Base-by-base conservation (phyloP, 1,139 yeast species). In the Candida gigantensis region DNA sequence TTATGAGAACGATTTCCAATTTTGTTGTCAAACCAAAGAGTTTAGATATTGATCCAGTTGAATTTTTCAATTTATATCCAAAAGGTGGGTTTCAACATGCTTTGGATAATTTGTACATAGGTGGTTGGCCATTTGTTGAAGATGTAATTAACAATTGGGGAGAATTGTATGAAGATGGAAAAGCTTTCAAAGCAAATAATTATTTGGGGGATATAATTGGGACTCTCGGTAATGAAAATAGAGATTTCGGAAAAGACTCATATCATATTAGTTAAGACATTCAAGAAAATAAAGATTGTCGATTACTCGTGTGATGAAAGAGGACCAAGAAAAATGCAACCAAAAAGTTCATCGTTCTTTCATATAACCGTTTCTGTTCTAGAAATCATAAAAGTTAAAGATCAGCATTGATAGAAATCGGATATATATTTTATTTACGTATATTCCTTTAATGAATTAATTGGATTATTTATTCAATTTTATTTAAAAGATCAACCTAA, bases 1-100 rank as follows among this genome's bases (percentile, higher is more conserved):
- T 79, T 20, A 66, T 79, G 79, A 75, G 86, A 65, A 68, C 84
- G 18, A 77, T 78, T 47, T 77, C 84, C 6, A 83, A 81, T 57
- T 78, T 77, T 53, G 72, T 23, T 23, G 25, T 80, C 41, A 71
- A 77, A 49, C 74, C 81, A 35, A 81, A 81, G 42, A 68, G 78
- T 42, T 57, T 62, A 10, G 50, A 66, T 50, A 60, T 65, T 44
- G 65, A 81, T 10, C 68, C 73, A 30, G 63, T 64, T 28, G 77
- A 74, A 65, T 79, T 79, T 64, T 67, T 65, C 50, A 60, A 66
- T 30, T 65, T 69, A 38, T 58, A 60, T 34, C 25, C 25, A n/a
- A 76, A 73, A 49, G 84, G 84, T 44, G 84, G 84, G 20, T 60
- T 67, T 35, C 46, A 51, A 7, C 77, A 76, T 32, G 67, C 84